Conservation (phyloP, 768 basidiomycete genomes). For the Mycena haematopus region DNA sequence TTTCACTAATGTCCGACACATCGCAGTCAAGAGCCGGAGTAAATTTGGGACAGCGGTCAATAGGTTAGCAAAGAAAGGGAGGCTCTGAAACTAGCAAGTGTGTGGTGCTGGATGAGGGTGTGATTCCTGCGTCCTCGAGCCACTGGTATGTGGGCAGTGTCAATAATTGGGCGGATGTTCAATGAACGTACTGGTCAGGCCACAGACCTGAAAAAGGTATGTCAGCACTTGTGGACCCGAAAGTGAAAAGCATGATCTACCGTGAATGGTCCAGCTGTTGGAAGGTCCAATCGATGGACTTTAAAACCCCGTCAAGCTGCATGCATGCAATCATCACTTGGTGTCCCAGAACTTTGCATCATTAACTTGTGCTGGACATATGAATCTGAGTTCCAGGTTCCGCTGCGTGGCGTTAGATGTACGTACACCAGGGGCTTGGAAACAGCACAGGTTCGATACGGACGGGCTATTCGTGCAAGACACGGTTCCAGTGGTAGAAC, state of each 20-base stretch:
- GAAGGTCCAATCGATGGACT: constrained; percentile 62
- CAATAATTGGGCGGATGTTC: constrained; percentile 35
- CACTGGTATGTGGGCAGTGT: constrained; percentile 75
- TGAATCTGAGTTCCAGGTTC: not conserved
- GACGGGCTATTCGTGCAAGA: constrained; percentile 63
- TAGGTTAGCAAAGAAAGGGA: not conserved
- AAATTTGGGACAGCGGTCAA: constrained; percentile 15
- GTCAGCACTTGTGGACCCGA: not conserved
- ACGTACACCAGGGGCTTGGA: constrained; percentile 68
- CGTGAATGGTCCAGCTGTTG: constrained; percentile 79
- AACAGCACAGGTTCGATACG: constrained; percentile 63
- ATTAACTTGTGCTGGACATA: constrained; percentile 39
- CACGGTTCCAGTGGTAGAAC: constrained; percentile 51
- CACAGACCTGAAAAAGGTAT: constrained; percentile 56
- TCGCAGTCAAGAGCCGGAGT: constrained; percentile 52
- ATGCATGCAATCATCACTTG: constrained; percentile 28
- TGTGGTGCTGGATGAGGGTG: constrained; percentile 63
- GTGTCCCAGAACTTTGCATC: constrained; percentile 73
- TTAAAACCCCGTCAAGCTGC: not conserved
- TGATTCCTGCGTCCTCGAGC: constrained; percentile 76
- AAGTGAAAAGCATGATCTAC: constrained; percentile 40
- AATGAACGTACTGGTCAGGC: constrained; percentile 63
- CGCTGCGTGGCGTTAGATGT: not conserved
- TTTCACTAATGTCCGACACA: constrained; percentile 39
- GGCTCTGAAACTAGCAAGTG: constrained; percentile 55